Conservation (phyloP, 108 stramenopile species). For the Discostella pseudostelligera region DNA sequence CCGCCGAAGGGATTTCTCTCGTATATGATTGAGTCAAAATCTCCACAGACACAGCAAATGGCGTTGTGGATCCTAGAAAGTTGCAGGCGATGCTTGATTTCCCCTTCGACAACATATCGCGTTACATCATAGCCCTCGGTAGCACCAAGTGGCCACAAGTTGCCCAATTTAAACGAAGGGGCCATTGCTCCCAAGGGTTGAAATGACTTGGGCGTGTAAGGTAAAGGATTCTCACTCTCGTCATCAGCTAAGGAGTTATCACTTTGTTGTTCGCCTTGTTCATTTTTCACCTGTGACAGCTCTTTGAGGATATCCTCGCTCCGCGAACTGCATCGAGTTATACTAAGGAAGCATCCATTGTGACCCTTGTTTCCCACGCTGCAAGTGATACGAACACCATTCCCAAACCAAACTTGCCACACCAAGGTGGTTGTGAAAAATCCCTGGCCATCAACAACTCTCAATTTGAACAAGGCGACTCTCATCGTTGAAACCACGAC, state of each 20-base stretch:
- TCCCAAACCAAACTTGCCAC: slow-evolving; percentile 63
- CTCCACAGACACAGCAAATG: slow-evolving; percentile 66
- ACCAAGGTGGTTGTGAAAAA: slow-evolving; percentile 47
- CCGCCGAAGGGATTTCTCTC: slow-evolving; percentile 29
- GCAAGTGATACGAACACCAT: slow-evolving; percentile 44
- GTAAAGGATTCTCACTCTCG: slow-evolving; percentile 1
- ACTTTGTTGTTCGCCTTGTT: slow-evolving; percentile 2
- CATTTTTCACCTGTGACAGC: not conserved
- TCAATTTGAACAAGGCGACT: slow-evolving; percentile 66
- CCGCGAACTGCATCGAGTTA: slow-evolving; percentile 17
- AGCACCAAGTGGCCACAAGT: slow-evolving; percentile 19
- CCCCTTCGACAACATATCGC: slow-evolving; percentile 65
- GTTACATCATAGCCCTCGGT: slow-evolving; percentile 17
- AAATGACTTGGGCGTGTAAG: slow-evolving; percentile 23
- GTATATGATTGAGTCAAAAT: slow-evolving; percentile 56
- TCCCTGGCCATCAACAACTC: slow-evolving; percentile 44
- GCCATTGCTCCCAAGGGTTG: not conserved
- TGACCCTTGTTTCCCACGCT: slow-evolving; percentile 69
- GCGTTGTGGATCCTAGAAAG: slow-evolving; percentile 74
- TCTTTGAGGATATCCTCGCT: not conserved
- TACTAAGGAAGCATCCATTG: slow-evolving; percentile 49
- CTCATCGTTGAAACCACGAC: slow-evolving; percentile 68
- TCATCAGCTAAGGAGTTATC: not conserved
- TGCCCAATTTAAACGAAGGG: slow-evolving; percentile 7
- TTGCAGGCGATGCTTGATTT: slow-evolving; percentile 64